These are phyloP conservation scores for Phaseolus lunatus DNA, from an alignment of 306 rosid species.

Conservation along the genomic window DNA sequence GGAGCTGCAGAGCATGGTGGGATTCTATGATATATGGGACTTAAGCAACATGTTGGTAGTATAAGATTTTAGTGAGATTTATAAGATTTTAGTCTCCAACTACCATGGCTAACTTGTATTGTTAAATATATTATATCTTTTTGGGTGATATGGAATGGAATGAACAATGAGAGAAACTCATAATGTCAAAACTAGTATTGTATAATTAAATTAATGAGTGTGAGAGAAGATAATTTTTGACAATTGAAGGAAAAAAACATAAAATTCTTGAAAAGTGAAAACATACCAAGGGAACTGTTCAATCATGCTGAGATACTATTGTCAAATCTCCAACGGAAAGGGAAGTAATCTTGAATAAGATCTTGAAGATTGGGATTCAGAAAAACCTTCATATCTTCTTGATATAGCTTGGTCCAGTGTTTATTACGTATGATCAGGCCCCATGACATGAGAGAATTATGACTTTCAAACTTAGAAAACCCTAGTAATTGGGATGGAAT, in stretches of 20 bases:
- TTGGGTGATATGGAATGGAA: constrained; percentile 10
- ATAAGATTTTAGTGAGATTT: no score
- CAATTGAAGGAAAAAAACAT: neutral
- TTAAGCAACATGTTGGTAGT: no score
- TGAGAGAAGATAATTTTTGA: neutral
- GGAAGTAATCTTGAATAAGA: neutral
- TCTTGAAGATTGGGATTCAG: constrained; percentile 7
- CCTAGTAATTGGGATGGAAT: neutral
- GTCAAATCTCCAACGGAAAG: neutral
- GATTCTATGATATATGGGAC: no score
- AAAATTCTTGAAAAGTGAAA: constrained; percentile 30
- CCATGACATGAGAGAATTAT: neutral
- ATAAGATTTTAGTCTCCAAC: no score
- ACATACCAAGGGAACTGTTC: neutral
- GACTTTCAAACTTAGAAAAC: neutral
- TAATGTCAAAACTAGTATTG: constrained; percentile 13
- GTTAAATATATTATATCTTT: constrained; percentile 21
- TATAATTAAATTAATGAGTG: constrained; percentile 7
- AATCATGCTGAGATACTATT: neutral
- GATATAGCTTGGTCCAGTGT: constrained; percentile 9
- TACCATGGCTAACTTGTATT: neutral
- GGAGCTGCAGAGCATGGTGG: no score
- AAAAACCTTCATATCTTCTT: neutral
- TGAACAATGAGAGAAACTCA: neutral
- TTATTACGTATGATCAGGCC: constrained; percentile 6